Conservation (phyloP, 2,329 filamentous ascomycete genomes). For the Calonectria montana region DNA sequence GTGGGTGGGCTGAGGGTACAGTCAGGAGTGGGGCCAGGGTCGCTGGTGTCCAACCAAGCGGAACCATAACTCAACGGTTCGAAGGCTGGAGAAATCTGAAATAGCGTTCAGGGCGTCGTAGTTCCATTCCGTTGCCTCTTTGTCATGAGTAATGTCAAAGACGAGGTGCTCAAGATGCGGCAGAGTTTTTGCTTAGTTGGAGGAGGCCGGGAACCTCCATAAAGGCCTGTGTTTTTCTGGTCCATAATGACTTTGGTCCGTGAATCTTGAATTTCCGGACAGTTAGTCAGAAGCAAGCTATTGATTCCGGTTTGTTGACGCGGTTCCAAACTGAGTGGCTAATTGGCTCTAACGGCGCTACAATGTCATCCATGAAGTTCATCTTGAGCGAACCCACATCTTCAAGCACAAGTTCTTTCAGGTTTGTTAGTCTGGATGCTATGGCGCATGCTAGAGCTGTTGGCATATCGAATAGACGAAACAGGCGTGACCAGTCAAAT, state of each 20-base stretch:
- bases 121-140: neutral
- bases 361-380: neutral
- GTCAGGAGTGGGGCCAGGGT: constrained; percentile 10
- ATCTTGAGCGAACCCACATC: neutral
- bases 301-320: neutral
- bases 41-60: neutral
- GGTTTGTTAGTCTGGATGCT: constrained; percentile 4
- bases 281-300: constrained; percentile 6
- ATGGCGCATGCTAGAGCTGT: neutral
- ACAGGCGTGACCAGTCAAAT: constrained; percentile 25
- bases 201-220: neutral
- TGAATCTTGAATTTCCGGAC: constrained; percentile 16
- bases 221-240: neutral
- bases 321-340: neutral
- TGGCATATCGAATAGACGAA: neutral
- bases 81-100: constrained; percentile 16
- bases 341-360: constrained; percentile 18
- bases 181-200: constrained; percentile 12
- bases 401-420: constrained; percentile 16
- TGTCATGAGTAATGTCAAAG: constrained; percentile 4
- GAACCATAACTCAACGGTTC: constrained; percentile 22
- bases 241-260: neutral
- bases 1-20: neutral
- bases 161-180: constrained; percentile 14
- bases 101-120: constrained; percentile 8